phyloP scores from a whole-genome alignment of 139 green algal species.

The Desmodesmus armatus region DNA sequence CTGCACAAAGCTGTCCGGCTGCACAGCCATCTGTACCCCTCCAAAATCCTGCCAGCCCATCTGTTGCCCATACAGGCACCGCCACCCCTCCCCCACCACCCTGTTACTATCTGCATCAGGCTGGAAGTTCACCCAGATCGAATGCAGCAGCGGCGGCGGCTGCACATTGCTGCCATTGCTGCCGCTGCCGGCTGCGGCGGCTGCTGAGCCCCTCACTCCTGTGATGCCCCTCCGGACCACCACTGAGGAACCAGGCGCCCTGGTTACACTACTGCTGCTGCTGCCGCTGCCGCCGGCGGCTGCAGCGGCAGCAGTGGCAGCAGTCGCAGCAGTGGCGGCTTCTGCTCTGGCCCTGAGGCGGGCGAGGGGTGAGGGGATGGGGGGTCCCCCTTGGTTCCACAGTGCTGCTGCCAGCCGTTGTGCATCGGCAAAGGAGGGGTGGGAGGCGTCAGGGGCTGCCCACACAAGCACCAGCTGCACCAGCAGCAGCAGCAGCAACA shows the following conservation, averaged over 20 bases:
- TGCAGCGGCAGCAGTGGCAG: not conserved
- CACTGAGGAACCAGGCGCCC: too few relatives aligned
- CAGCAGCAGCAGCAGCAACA: not conserved
- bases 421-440: conserved; percentile 16
- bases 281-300: not conserved
- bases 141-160: conserved; percentile 21
- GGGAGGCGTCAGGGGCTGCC: not conserved
- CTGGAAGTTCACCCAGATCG: conserved; percentile 61
- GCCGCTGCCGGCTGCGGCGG: not conserved
- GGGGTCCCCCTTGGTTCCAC: not conserved
- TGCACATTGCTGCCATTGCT: not conserved
- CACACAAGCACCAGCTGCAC: conserved; percentile 35
- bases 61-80: conserved; percentile 52
- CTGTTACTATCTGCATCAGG: conserved; percentile 60
- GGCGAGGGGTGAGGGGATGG: not conserved
- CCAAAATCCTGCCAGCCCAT: conserved; percentile 69
- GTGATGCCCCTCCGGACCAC: too few relatives aligned
- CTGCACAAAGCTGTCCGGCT: conserved; percentile 74
- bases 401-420: conserved; percentile 26
- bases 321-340: too few relatives aligned
- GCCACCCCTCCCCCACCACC: conserved; percentile 60
- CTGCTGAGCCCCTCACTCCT: not conserved
- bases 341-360: not conserved
- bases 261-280: conserved; percentile 13
- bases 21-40: conserved; percentile 67